phyloP scores from a whole-genome alignment of 2,329 filamentous ascomycete genomes.

The Aspergillus glaucus region DNA sequence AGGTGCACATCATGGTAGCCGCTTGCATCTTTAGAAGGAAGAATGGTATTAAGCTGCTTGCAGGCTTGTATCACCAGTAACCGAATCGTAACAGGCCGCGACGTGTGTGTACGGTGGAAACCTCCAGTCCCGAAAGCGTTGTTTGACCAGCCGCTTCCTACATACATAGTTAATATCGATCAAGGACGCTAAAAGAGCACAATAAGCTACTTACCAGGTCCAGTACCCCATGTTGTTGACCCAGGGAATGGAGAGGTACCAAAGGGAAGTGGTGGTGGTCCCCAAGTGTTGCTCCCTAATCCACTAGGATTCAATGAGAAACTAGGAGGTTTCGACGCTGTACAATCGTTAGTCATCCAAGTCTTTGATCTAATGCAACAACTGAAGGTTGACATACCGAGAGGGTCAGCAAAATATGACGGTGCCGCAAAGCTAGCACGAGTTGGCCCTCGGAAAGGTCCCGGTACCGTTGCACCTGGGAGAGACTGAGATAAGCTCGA shows the following conservation, averaged over 20 bases:
- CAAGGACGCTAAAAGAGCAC: background rate
- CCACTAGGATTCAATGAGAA: constrained; percentile 25
- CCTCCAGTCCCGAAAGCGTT: constrained; percentile 46
- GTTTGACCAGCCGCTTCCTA: constrained; percentile 42
- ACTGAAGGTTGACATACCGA: constrained; percentile 27
- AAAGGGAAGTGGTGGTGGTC: constrained; percentile 32
- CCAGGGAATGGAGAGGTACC: constrained; percentile 32
- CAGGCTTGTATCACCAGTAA: constrained; percentile 72
- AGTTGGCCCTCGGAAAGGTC: constrained; percentile 36
- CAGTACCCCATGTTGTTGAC: constrained; percentile 32
- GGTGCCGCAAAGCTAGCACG: constrained; percentile 38
- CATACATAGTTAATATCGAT: constrained; percentile 12
- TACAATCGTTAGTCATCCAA: constrained; percentile 12
- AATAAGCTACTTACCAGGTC: constrained; percentile 26
- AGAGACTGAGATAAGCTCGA: constrained; percentile 38
- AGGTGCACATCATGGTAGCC: constrained; percentile 65
- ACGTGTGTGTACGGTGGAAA: constrained; percentile 48
- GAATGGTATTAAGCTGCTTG: constrained; percentile 50
- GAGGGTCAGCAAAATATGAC: constrained; percentile 39
- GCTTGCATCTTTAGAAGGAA: constrained; percentile 40
- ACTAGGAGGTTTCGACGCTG: constrained; percentile 28
- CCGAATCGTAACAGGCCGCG: constrained; percentile 63
- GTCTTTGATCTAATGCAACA: background rate
- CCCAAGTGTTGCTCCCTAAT: constrained; percentile 29
- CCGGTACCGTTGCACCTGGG: constrained; percentile 49